Conservation (phyloP, 352 stramenopile genomes). For the Phytophthora aleatoria region DNA sequence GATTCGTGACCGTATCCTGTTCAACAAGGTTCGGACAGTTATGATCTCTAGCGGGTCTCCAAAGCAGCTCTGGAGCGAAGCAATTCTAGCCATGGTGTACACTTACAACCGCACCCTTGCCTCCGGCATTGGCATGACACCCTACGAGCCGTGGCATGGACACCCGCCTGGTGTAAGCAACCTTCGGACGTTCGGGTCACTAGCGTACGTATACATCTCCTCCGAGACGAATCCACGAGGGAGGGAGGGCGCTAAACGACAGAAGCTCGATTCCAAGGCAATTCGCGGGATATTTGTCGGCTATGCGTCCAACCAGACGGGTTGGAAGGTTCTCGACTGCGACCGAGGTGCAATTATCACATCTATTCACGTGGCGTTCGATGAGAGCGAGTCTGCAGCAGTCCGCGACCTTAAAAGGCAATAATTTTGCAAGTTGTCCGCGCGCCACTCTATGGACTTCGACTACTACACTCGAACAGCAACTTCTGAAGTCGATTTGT, state of each 20-base stretch:
- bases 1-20: neutral
- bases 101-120: neutral
- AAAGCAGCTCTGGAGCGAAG: neutral
- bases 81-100: neutral
- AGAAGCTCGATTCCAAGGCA: neutral
- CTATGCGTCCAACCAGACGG: neutral
- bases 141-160: neutral
- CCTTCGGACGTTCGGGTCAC: neutral
- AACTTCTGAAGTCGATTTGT: neutral
- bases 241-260: neutral
- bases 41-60: neutral
- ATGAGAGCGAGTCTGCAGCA: neutral
- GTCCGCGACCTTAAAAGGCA: neutral
- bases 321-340: neutral
- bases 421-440: neutral
- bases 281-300: neutral
- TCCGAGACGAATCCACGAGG: neutral
- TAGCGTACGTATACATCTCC: neutral
- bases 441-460: neutral
- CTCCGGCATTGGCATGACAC: neutral
- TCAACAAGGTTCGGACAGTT: neutral
- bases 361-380: neutral
- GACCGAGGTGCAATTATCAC: neutral
- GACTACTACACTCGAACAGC: neutral
- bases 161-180: neutral